Conservation (phyloP, 495 filamentous ascomycete genomes). For the Patellaria atrata region DNA sequence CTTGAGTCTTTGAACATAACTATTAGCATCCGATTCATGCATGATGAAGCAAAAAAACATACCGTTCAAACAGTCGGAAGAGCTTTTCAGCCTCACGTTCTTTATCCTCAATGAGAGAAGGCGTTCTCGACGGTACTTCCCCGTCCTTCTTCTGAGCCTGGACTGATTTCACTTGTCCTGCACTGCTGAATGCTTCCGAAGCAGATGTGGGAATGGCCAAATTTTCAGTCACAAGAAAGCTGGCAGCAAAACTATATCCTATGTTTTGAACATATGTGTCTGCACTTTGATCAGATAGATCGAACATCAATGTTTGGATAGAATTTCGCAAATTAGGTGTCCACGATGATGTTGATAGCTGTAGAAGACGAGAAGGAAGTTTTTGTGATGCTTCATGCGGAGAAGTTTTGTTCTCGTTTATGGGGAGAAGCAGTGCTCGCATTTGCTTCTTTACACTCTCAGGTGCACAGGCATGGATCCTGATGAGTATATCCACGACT, state of each 20-base stretch:
- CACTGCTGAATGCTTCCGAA: slow-evolving; percentile 40
- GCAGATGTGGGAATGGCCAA: slow-evolving; percentile 57
- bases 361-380: slow-evolving; percentile 62
- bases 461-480: slow-evolving; percentile 60
- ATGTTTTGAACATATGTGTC: slow-evolving; percentile 28
- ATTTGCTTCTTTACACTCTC: slow-evolving; percentile 45
- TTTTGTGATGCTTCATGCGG: slow-evolving; percentile 65
- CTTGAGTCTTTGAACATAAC: slow-evolving; percentile 48
- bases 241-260: slow-evolving; percentile 80
- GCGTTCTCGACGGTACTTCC: slow-evolving; percentile 41
- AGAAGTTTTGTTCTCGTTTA: slow-evolving; percentile 58
- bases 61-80: slow-evolving; percentile 93
- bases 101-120: slow-evolving; percentile 85
- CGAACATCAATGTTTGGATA: slow-evolving; percentile 73
- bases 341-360: slow-evolving; percentile 58
- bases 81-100: slow-evolving; percentile 84
- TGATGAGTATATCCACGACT: slow-evolving; percentile 55
- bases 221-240: slow-evolving; percentile 70
- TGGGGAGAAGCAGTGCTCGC: slow-evolving; percentile 55
- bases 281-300: slow-evolving; percentile 51
- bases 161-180: slow-evolving; percentile 59
- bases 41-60: slow-evolving; percentile 12
- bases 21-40: slow-evolving; percentile 15
- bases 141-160: slow-evolving; percentile 72
- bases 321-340: slow-evolving; percentile 55